Evolutionary conservation across 805 yeast species (phyloP), one percentile per base, ranked within the genome.

Genomic region (Candida sithepensis): DNA sequence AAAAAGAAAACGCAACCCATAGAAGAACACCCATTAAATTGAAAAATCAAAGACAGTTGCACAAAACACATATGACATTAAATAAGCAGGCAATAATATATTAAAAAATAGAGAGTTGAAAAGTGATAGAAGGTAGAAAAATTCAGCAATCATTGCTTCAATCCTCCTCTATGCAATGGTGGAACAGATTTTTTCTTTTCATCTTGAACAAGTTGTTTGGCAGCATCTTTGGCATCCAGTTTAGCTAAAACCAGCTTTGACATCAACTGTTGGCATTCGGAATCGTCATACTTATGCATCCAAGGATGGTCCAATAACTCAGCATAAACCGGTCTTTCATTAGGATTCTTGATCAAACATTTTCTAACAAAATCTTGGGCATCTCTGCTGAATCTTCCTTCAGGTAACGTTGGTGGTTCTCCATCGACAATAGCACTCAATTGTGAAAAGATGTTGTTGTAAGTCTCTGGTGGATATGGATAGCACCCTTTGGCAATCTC

Each of bases 381-480:
- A 44, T 84, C 85, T n/a, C 72, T 64, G 2, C 91, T 79, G 62
- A 79, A 94, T 56, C 67, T 70, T 44, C 67, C 77, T 2, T 73
- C 67, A 16, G 91, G 91, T 45, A 90, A 70, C 41, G 72, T 70
- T n/a, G 97, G 97, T 3, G 96, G 89, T 23, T 86, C 90, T 10
- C 96, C 97, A 62, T 88, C 95, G n/a, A 94, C 97, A 59, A 94
- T 94, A 2, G 97, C 98, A 67, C 89, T 85, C 54, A 94, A 75
- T 68, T 94, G 99, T 6, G 94, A 85, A 60, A 94, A 91, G 12
- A 94, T 88, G 64, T 88, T 89, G 54, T 82, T 88, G 60, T 82
- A 90, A 2, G 96, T 86, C 59, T 94, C 98, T 1, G 96, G 86
- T 5, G 97, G 96, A 60, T 92, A 94, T n/a, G 99, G 99, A 65